Percentiles rank a stretch among this genome's conserved stretches.
These are phyloP conservation scores for Trichoderma arundinaceum DNA, from an alignment of 2,329 filamentous ascomycete species.

Conservation along the genomic window DNA sequence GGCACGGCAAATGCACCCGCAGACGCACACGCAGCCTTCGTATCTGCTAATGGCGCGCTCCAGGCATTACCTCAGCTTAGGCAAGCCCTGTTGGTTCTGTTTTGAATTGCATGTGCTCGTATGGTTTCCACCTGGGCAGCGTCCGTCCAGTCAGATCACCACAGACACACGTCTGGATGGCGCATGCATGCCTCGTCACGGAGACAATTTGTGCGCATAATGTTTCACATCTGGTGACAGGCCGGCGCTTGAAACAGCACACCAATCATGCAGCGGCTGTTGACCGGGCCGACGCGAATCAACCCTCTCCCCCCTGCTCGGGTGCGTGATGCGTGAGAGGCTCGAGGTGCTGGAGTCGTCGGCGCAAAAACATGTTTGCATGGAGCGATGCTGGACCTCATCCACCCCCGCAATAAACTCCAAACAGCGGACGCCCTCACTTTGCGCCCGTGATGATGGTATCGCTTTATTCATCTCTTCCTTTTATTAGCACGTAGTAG, in stretches of 20 bases:
- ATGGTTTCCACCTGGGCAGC: not conserved
- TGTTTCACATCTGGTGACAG: slow-evolving; percentile 25
- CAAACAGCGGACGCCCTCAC: slow-evolving; percentile 23
- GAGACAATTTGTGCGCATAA: slow-evolving; percentile 15
- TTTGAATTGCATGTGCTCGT: not conserved
- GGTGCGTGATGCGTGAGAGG: not conserved
- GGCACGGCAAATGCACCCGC: not conserved
- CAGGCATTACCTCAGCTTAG: too few species aligned
- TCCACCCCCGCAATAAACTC: slow-evolving; percentile 18
- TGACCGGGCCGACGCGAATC: slow-evolving; percentile 24
- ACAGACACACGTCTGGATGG: not conserved
- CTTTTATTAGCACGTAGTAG: not conserved
- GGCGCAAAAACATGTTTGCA: not conserved
- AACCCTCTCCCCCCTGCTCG: not conserved
- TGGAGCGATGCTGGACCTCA: too few species aligned
- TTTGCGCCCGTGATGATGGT: slow-evolving; percentile 1
- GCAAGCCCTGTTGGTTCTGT: too few species aligned
- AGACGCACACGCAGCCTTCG: too few species aligned
- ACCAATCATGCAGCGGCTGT: slow-evolving; percentile 26
- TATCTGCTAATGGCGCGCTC: too few species aligned
- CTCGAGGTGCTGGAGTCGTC: too few species aligned
- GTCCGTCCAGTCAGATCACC: slow-evolving; percentile 1
- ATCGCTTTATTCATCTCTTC: slow-evolving; percentile 1
- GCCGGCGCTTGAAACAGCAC: slow-evolving; percentile 29
- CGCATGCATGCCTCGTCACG: not conserved